phyloP scores from a whole-genome alignment of 2,329 filamentous ascomycete species.

The Amphichorda felina region DNA sequence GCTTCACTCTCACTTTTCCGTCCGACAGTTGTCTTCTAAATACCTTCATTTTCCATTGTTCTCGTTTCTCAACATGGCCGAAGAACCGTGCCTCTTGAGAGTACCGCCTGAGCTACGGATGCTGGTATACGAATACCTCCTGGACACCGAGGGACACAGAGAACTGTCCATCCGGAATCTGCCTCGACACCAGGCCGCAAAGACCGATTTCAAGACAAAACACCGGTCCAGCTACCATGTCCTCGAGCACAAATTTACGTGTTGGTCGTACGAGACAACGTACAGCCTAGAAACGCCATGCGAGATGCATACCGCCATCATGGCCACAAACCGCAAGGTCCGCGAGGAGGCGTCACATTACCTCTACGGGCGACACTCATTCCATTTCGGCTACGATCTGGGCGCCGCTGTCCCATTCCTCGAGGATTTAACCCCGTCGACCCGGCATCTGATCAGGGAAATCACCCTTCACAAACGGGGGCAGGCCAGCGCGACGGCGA shows the following conservation, averaged over 20 bases:
- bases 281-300: slow-evolving; percentile 21
- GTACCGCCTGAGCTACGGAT: slow-evolving; percentile 29
- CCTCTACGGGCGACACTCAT: slow-evolving; percentile 42
- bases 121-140: slow-evolving; percentile 30
- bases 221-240: slow-evolving; percentile 26
- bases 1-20: too few species aligned
- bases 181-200: slow-evolving; percentile 6
- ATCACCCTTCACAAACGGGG: too few species aligned
- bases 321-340: slow-evolving; percentile 33
- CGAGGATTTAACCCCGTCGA: too few species aligned
- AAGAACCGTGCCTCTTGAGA: slow-evolving; percentile 15
- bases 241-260: slow-evolving; percentile 24
- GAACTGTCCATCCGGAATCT: slow-evolving; percentile 27
- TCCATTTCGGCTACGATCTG: slow-evolving; percentile 47
- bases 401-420: slow-evolving; percentile 51
- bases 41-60: too few species aligned
- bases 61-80: slow-evolving; percentile 7
- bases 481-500: too few species aligned
- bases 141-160: slow-evolving; percentile 25
- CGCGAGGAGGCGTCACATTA: slow-evolving; percentile 43
- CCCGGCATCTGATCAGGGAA: too few species aligned
- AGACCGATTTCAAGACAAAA: slow-evolving; percentile 1
- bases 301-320: slow-evolving; percentile 28
- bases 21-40: too few species aligned
- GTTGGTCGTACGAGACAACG: slow-evolving; percentile 36